Evolutionary conservation across 2,329 filamentous ascomycete species (phyloP).

Genomic region (Rosellinia necatrix): DNA sequence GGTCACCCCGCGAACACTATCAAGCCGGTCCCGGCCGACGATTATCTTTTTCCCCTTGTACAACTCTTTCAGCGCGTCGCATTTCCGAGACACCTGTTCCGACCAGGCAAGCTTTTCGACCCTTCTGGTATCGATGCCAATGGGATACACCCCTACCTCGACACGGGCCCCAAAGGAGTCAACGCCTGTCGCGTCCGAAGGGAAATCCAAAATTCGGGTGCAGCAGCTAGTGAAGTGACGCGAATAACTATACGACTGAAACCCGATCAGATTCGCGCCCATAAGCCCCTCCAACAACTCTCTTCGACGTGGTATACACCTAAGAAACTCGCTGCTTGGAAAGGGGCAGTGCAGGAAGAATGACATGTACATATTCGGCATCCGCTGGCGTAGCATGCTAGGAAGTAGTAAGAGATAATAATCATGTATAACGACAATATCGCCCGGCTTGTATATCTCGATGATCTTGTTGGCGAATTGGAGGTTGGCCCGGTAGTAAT

Average conservation of each 20-base stretch:
- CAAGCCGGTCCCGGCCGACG: slow-evolving; percentile 89
- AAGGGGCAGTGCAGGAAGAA: slow-evolving; percentile 96
- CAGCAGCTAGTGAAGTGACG: slow-evolving; percentile 95
- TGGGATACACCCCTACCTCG: slow-evolving; percentile 90
- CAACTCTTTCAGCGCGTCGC: slow-evolving; percentile 72
- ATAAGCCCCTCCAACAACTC: slow-evolving; percentile 89
- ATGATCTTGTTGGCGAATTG: slow-evolving; percentile 89
- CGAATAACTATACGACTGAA: slow-evolving; percentile 95
- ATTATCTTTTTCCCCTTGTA: slow-evolving; percentile 94
- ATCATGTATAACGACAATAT: slow-evolving; percentile 91
- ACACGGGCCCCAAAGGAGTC: slow-evolving; percentile 89
- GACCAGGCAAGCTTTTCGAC: slow-evolving; percentile 78
- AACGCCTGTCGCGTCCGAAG: slow-evolving; percentile 81
- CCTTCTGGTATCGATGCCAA: slow-evolving; percentile 86
- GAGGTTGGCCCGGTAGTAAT: slow-evolving; percentile 92
- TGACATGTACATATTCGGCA: slow-evolving; percentile 89
- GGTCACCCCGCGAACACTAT: slow-evolving; percentile 90
- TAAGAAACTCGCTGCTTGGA: slow-evolving; percentile 92
- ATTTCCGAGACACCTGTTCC: slow-evolving; percentile 70
- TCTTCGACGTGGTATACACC: slow-evolving; percentile 85
- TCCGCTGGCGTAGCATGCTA: slow-evolving; percentile 81
- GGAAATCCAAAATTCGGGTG: slow-evolving; percentile 87
- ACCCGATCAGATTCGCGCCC: slow-evolving; percentile 89
- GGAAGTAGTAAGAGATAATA: slow-evolving; percentile 92
- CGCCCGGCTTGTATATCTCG: slow-evolving; percentile 87